phyloP scores from a whole-genome alignment of 805 yeast species.

The Komagataella ulmi region DNA sequence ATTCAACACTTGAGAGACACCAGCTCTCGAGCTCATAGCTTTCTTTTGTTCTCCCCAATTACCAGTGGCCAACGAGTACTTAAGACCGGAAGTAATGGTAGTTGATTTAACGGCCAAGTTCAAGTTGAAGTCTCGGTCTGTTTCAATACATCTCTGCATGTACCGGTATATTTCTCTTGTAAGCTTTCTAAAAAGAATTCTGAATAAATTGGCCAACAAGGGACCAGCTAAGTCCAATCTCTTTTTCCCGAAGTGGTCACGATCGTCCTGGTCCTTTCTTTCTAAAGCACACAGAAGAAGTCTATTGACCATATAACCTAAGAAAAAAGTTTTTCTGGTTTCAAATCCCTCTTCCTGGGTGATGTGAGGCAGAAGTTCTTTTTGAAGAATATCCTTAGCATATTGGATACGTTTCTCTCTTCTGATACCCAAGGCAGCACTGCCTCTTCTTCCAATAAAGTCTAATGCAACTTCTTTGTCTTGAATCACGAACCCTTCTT shows the following conservation, averaged over 20 bases:
- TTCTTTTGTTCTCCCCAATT: conserved; percentile 99
- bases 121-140: conserved; percentile 92
- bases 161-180: conserved; percentile 95
- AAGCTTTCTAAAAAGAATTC: conserved; percentile 85
- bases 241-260: conserved; percentile 98
- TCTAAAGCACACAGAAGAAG: conserved; percentile 90
- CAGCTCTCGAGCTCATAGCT: conserved; percentile 97
- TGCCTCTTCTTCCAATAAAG: conserved; percentile 97
- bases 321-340: conserved; percentile 89
- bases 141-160: conserved; percentile 98
- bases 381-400: conserved; percentile 92
- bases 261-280: conserved; percentile 96
- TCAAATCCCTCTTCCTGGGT: conserved; percentile 97
- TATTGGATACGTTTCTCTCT: conserved; percentile 97
- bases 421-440: conserved; percentile 79
- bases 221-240: conserved; percentile 99
- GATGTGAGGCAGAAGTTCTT: conserved; percentile 93
- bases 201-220: conserved; percentile 84
- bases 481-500: conserved; percentile 96
- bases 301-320: conserved; percentile 97
- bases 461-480: conserved; percentile 97
- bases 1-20: conserved; percentile 97
- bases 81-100: conserved; percentile 93
- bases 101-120: conserved; percentile 95
- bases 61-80: conserved; percentile 97